Conservation (phyloP, 495 filamentous ascomycete species). For the Aspergillus baeticus region DNA sequence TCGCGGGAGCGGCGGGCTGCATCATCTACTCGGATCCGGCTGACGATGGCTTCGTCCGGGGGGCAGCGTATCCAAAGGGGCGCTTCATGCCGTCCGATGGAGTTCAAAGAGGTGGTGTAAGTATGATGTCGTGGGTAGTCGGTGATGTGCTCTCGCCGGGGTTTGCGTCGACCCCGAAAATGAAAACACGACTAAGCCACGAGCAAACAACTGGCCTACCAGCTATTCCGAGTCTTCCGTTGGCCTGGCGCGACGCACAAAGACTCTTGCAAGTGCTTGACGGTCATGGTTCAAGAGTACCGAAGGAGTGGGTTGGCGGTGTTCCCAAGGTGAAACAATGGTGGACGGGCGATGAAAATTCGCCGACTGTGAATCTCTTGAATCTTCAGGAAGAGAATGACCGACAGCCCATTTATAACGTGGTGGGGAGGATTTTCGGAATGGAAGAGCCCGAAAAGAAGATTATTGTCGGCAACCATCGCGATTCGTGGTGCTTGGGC, state of each 20-base stretch:
- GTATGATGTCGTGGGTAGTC: conserved; percentile 76
- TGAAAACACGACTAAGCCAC: conserved; percentile 58
- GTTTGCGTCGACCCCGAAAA: conserved; percentile 70
- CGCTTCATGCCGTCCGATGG: conserved; percentile 75
- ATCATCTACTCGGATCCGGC: conserved; percentile 89
- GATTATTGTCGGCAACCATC: conserved; percentile 90
- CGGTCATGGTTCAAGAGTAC: conserved; percentile 69
- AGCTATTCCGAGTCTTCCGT: conserved; percentile 83
- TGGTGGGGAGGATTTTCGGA: conserved; percentile 79
- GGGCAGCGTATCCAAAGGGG: conserved; percentile 68
- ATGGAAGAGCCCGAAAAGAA: conserved; percentile 79
- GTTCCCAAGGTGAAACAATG: conserved; percentile 69
- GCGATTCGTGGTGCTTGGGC: conserved; percentile 91
- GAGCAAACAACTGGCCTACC: conserved; percentile 71
- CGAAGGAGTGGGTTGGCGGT: conserved; percentile 73
- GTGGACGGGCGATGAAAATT: conserved; percentile 79
- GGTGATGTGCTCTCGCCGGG: conserved; percentile 89
- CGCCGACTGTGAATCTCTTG: conserved; percentile 76
- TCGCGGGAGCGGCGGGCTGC: conserved; percentile 79
- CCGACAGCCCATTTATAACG: conserved; percentile 84
- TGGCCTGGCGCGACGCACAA: conserved; percentile 87
- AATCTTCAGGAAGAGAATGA: conserved; percentile 86
- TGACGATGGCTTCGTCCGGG: conserved; percentile 73
- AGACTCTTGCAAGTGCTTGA: conserved; percentile 72
- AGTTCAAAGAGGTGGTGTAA: conserved; percentile 81